Evolutionary conservation across 129 eudicot species (phyloP).

Genomic region (Kitagawia praeruptora): DNA sequence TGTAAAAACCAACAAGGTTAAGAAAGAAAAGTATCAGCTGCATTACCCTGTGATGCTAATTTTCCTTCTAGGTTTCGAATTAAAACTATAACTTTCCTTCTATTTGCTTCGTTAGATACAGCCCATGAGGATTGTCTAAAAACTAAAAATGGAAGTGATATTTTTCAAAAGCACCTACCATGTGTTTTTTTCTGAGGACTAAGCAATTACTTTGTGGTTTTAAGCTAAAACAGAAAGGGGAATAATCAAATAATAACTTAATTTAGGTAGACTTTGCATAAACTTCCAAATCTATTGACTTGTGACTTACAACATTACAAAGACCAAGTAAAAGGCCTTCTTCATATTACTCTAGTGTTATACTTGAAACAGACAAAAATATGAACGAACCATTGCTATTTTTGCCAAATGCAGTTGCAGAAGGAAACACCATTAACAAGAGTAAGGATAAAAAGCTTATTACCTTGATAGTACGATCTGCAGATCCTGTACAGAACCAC

Average conservation of each 20-base stretch:
- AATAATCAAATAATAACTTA: neutral
- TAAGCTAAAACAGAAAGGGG: neutral
- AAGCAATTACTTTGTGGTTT: neutral
- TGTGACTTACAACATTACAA: neutral
- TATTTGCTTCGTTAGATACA: neutral
- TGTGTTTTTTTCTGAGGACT: neutral
- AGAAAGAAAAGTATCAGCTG: neutral
- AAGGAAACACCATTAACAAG: neutral
- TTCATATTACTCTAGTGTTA: neutral
- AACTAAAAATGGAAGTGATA: neutral
- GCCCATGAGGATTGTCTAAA: neutral
- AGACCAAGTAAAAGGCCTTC: neutral
- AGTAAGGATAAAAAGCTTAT: neutral
- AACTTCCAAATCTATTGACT: neutral
- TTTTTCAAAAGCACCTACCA: neutral
- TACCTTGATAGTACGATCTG: conserved; percentile 97
- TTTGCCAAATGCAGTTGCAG: neutral
- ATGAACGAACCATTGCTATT: neutral
- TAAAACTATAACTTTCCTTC: neutral
- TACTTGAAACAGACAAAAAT: neutral
- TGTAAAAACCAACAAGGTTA: neutral
- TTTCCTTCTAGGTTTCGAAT: neutral
- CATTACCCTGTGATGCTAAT: neutral
- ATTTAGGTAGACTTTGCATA: neutral
- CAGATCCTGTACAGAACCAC: conserved; percentile 99